phyloP scores from a whole-genome alignment of 345 rosid genomes.

The Mercurialis annua region DNA sequence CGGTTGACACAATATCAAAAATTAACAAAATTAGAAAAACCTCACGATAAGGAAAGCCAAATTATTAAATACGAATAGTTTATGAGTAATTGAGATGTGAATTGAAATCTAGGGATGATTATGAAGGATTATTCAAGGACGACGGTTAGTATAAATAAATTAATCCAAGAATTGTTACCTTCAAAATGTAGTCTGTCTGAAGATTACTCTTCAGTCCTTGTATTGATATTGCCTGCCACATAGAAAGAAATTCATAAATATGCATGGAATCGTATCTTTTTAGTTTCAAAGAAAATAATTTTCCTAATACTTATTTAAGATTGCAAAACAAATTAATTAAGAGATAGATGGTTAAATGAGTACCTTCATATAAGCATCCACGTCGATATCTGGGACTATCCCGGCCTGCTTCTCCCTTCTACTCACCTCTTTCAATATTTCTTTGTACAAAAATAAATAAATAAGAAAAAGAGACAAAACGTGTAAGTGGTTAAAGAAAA shows the following conservation, averaged over 20 bases:
- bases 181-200: constrained; percentile 42
- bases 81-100: no score
- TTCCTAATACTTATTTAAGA: neutral
- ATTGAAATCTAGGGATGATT: no score
- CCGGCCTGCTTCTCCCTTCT: constrained; percentile 33
- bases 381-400: constrained; percentile 33
- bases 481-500: no score
- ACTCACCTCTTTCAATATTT: constrained; percentile 25
- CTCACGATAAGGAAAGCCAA: no score
- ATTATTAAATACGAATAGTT: no score
- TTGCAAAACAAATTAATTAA: neutral
- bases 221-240: constrained; percentile 35
- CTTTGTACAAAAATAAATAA: constrained; percentile 13
- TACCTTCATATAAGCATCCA: constrained; percentile 46
- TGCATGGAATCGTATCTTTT: neutral
- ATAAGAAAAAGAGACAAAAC: neutral
- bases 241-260: neutral
- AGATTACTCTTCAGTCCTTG: constrained; percentile 33
- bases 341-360: neutral
- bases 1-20: no score
- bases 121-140: no score
- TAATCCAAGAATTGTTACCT: no score
- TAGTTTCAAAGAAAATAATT: neutral
- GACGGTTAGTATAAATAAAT: no score
- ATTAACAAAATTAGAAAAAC: no score